Evolutionary conservation across 208 protist species (phyloP).

Genomic region (Leishmania tarentolae): DNA sequence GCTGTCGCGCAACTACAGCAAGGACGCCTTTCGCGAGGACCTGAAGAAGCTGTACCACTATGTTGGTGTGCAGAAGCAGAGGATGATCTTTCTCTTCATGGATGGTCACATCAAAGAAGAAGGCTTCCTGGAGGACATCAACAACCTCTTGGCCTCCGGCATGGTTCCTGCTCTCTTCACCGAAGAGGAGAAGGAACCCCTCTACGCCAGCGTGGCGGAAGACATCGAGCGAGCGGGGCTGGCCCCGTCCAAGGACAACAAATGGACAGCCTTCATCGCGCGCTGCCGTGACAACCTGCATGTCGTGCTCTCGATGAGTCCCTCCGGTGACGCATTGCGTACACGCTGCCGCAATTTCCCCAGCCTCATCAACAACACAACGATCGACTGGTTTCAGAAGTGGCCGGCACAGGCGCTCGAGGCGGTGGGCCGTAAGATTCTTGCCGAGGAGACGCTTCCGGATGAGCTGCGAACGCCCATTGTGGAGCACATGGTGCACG

Average conservation of each 20-base stretch:
- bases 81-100: constrained; percentile 98
- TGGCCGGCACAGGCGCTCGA: constrained; percentile 97
- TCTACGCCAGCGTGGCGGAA: constrained; percentile 92
- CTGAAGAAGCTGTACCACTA: constrained; percentile 97
- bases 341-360: constrained; percentile 98
- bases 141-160: constrained; percentile 99
- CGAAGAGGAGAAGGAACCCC: constrained; percentile 97
- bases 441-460: constrained; percentile 91
- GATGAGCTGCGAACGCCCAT: constrained; percentile 86
- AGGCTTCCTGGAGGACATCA: constrained; percentile 99
- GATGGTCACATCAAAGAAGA: constrained; percentile 98
- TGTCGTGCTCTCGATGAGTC: constrained; percentile 98
- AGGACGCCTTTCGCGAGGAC: constrained; percentile 97
- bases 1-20: constrained; percentile 97
- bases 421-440: constrained; percentile 90
- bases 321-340: constrained; percentile 95
- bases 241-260: constrained; percentile 95
- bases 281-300: constrained; percentile 98
- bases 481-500: constrained; percentile 96
- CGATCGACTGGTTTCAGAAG: constrained; percentile 99
- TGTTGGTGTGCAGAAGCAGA: constrained; percentile 91
- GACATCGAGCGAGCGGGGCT: constrained; percentile 89
- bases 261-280: constrained; percentile 97
- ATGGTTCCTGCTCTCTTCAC: constrained; percentile 98
- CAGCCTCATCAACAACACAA: constrained; percentile 98